phyloP scores from a whole-genome alignment of 1,284 basidiomycete genomes.

The Vanrija pseudolonga region DNA sequence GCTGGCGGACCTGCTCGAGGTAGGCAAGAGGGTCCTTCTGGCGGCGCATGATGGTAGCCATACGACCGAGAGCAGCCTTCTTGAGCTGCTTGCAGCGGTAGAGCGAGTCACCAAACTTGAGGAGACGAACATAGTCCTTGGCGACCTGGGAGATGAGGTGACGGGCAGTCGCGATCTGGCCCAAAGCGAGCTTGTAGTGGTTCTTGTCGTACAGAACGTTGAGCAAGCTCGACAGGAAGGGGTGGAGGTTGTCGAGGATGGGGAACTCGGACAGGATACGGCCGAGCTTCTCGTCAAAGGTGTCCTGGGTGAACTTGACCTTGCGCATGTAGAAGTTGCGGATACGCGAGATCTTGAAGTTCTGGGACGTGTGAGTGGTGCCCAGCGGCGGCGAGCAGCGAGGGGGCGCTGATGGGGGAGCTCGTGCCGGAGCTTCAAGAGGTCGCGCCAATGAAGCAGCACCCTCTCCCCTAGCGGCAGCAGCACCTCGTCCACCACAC shows the following conservation, averaged over 20 bases:
- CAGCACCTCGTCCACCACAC: no score
- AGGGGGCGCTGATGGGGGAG: not conserved
- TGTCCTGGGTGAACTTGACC: constrained; percentile 98
- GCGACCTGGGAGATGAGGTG: constrained; percentile 93
- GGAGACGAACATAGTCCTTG: constrained; percentile 88
- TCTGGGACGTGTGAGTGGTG: constrained; percentile 94
- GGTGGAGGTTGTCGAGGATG: constrained; percentile 92
- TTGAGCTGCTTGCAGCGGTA: constrained; percentile 97
- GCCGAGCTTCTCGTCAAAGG: constrained; percentile 93
- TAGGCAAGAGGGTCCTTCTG: constrained; percentile 96
- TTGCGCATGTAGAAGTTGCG: constrained; percentile 89
- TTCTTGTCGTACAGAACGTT: constrained; percentile 98
- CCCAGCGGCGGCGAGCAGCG: constrained; percentile 53
- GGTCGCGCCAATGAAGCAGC: no score
- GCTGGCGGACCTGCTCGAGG: constrained; percentile 94
- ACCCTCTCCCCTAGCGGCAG: not conserved
- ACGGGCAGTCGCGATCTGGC: constrained; percentile 85
- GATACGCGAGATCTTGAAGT: constrained; percentile 82
- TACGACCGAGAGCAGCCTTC: constrained; percentile 87
- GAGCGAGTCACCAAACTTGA: constrained; percentile 93
- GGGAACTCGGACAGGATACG: constrained; percentile 95
- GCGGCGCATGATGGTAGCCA: constrained; percentile 94
- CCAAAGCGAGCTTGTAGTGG: constrained; percentile 94
- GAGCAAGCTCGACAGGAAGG: constrained; percentile 86
- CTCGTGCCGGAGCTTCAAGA: not conserved